Base-by-base conservation (phyloP, 805 yeast species). In the Wickerhamiella sergipiensis region DNA sequence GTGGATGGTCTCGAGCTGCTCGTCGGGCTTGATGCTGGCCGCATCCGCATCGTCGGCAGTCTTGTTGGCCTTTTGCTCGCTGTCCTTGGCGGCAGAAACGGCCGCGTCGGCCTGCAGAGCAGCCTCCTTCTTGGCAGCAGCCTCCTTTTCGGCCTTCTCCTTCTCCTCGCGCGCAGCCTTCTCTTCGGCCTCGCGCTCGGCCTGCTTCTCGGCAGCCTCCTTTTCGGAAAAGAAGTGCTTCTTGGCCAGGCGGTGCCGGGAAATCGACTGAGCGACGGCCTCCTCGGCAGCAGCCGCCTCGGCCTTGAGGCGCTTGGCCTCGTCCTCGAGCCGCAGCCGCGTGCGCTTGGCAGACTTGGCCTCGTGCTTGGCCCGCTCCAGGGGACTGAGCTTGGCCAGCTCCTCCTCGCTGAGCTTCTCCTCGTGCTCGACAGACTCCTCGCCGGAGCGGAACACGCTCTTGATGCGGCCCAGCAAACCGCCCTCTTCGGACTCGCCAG, bases 121-220 rank as follows among this genome's bases (percentile, higher is more conserved):
- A 23, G 43, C 22, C 43, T 21, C 24, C 49, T 45, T 17, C 33
- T 42, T 43, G 53, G 54, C 56, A 43, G 51, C 53, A 44, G 52
- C 54, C 10, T 45, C 40, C 43, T 57, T 59, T 36, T 51, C 46
- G 21, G 26, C 46, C 52, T 56, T 51, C 33, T 45, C 52, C 55
- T 55, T 53, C 33, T 54, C 45, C 49, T 44, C 52, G 19, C 19
- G 48, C 10, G 39, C 45, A 42, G 45, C 42, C 38, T 53, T 29
- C 62, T 64, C 57, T 70, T 82, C 80, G 17, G 55, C 51, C 53
- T 58, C 61, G 21, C 50, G 52, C 48, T 58, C 62, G 40, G 55
- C 59, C 43, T 58, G 58, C 47, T 57, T 55, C 48, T 61, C 65
- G 49, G 60, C 60, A 44, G 46, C 51, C 52, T 63, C 64, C 39